phyloP scores from a whole-genome alignment of 805 yeast genomes.

The Osmozyma mogii region DNA sequence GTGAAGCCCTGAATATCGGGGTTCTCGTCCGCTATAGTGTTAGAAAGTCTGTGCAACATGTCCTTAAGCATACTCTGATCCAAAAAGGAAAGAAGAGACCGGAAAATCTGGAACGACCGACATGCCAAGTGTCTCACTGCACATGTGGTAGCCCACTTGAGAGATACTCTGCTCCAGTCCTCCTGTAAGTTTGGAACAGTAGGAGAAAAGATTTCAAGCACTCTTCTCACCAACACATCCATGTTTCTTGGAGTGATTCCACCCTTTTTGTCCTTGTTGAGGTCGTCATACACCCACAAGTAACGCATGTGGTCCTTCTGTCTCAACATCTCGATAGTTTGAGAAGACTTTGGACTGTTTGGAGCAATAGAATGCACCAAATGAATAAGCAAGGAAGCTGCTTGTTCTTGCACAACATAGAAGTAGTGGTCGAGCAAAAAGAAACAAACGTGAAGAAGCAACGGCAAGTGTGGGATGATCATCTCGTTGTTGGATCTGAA shows the following conservation, averaged over 20 bases:
- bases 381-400: slow-evolving; percentile 66
- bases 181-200: slow-evolving; percentile 50
- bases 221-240: slow-evolving; percentile 64
- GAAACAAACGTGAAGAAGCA: slow-evolving; percentile 70
- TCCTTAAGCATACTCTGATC: slow-evolving; percentile 88
- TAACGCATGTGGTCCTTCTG: slow-evolving; percentile 36
- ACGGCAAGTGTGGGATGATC: slow-evolving; percentile 53
- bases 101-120: slow-evolving; percentile 86
- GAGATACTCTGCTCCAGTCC: slow-evolving; percentile 78
- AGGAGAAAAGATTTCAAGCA: slow-evolving; percentile 48
- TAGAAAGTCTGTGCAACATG: slow-evolving; percentile 87
- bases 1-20: slow-evolving; percentile 93
- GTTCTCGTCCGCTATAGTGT: slow-evolving; percentile 85
- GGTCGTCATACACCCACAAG: slow-evolving; percentile 83
- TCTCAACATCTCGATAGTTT: slow-evolving; percentile 51
- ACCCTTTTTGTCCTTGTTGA: slow-evolving; percentile 56
- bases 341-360: slow-evolving; percentile 45
- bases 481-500: slow-evolving; percentile 60
- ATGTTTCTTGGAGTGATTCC: slow-evolving; percentile 84
- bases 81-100: slow-evolving; percentile 71
- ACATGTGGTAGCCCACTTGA: slow-evolving; percentile 95
- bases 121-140: slow-evolving; percentile 97
- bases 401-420: slow-evolving; percentile 76
- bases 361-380: slow-evolving; percentile 58
- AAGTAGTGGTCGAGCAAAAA: slow-evolving; percentile 84